Evolutionary conservation across 352 stramenopile species (phyloP).

Genomic region (Pythium volutum): DNA sequence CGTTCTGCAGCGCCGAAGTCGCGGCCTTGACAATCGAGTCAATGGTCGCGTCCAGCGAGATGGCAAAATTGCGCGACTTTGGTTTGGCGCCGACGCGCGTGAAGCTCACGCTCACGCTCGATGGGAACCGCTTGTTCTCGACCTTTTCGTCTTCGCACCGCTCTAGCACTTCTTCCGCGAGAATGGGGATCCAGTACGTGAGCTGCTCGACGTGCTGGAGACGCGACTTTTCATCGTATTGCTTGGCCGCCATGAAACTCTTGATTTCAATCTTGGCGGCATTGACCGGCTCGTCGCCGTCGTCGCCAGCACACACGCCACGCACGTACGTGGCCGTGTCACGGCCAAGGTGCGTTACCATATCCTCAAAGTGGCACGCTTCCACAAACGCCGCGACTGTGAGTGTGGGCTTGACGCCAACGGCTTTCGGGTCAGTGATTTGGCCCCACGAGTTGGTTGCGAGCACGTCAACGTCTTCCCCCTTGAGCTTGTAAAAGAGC

Average conservation of each 20-base stretch:
- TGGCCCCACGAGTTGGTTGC: conserved; percentile 21
- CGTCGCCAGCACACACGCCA: conserved; percentile 57
- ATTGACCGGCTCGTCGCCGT: conserved; percentile 70
- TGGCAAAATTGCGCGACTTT: conserved; percentile 42
- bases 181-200: conserved; percentile 70
- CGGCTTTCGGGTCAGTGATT: conserved; percentile 14
- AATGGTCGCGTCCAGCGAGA: conserved; percentile 53
- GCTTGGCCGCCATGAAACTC: conserved; percentile 68
- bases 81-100: conserved; percentile 51
- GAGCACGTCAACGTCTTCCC: conserved; percentile 21
- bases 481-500: conserved; percentile 48
- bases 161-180: conserved; percentile 72
- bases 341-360: conserved; percentile 51
- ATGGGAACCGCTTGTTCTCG: conserved; percentile 77
- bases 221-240: conserved; percentile 70
- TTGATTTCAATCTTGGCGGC: conserved; percentile 66
- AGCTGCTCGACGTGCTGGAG: conserved; percentile 53
- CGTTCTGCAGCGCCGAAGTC: conserved; percentile 47
- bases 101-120: conserved; percentile 53
- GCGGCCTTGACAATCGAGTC: conserved; percentile 52
- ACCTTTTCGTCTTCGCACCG: conserved; percentile 75
- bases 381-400: conserved; percentile 55
- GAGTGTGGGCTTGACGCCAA: conserved; percentile 25
- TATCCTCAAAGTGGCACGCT: conserved; percentile 43
- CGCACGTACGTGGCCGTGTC: conserved; percentile 60